Evolutionary conservation across 148 eudicot genomes (phyloP).

Genomic region (Beta vulgaris): DNA sequence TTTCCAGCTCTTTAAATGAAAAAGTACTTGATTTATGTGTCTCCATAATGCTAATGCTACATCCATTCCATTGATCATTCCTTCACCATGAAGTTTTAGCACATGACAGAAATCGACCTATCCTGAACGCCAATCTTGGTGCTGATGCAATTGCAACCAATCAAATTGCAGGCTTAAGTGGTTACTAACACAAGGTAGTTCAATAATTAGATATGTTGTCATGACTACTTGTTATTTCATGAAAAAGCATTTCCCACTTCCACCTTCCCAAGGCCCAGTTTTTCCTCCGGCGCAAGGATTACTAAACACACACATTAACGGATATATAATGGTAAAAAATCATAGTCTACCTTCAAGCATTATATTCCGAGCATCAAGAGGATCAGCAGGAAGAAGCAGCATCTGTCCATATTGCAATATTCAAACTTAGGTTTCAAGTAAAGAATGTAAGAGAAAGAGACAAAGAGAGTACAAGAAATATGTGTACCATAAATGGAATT

Average conservation of each 20-base stretch:
- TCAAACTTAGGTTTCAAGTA: background rate
- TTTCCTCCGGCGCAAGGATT: background rate
- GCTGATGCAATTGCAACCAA: background rate
- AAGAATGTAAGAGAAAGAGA: background rate
- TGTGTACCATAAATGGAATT: background rate
- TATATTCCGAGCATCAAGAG: conserved; percentile 90
- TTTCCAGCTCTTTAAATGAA: too few species aligned
- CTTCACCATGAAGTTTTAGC: background rate
- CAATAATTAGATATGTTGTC: background rate
- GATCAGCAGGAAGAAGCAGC: conserved; percentile 87
- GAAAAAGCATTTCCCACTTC: background rate
- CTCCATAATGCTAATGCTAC: background rate
- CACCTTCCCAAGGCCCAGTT: background rate
- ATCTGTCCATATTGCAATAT: conserved; percentile 40
- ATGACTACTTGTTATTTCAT: background rate
- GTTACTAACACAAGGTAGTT: background rate
- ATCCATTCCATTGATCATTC: background rate
- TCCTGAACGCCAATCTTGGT: background rate
- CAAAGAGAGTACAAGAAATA: conserved; percentile 2
- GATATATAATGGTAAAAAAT: background rate
- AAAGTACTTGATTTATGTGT: background rate
- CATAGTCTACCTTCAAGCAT: conserved; percentile 81
- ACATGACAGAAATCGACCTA: background rate
- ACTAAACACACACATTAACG: background rate
- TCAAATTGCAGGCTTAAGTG: background rate